Evolutionary conservation across 2,329 filamentous ascomycete genomes (phyloP), one percentile per base, ranked within the genome.

Genomic region (Penicillium sp.): DNA sequence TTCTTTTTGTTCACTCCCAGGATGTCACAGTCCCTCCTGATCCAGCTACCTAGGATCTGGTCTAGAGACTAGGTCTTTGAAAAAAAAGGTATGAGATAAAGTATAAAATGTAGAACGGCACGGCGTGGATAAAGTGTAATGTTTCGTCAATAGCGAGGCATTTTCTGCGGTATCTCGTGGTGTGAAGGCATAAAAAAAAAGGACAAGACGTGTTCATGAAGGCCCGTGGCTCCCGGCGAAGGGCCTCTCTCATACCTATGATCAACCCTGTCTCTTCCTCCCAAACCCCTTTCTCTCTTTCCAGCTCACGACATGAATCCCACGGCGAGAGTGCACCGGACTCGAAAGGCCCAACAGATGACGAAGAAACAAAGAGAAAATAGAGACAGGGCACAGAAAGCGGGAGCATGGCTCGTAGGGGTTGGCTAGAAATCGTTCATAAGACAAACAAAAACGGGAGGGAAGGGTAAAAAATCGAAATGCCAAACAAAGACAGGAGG

Each of bases 81-180:
- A 18, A 22, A 31, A 6, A 31, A 15, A 29, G 11, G 27, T 11
- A n/a, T n/a, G n/a, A 29, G 29, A 31, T 31, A 31, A 40, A 40
- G 37, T 22, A 40, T 40, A 40, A 22, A 40, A 22, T 20, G 18
- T 20, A 51, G 23, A 31, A 41, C 14, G 23, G 27, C 23, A 43
- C 33, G 48, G 35, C 35, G 37, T 20, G 41, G 23, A 45, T 26
- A 46, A 47, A 25, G 49, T 52, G 50, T 52, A 52, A 64, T 62
- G 57, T 60, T 69, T 71, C 68, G 66, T 71, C 65, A 71, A 69
- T 66, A 67, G 62, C 64, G 59, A 57, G 64, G 65, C 64, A 65
- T 68, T 66, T 67, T 67, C 65, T 67, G 67, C 69, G 69, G 69
- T 71, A 72, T 72, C 69, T 72, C 67, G 64, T 66, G 63, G 54